Evolutionary conservation across 2,329 filamentous ascomycete genomes (phyloP), one percentile per base, ranked within the genome.

Genomic region (Pseudogymnoascus sp.): DNA sequence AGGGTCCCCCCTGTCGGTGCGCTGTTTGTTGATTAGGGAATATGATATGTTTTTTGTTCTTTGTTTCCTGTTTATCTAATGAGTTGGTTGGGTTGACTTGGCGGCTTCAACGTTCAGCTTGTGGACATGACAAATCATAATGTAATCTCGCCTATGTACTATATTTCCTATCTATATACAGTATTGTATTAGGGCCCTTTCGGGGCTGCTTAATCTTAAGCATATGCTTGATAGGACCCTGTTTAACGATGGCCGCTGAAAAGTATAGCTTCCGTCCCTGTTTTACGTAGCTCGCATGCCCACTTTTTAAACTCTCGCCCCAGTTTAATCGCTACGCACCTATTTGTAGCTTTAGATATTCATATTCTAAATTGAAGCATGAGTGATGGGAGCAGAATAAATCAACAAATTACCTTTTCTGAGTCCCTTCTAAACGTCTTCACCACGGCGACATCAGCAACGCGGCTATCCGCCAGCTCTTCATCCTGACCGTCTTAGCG

Each of bases 21-120:
- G 49, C 49, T 55, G 16, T 55, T 55, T 55, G 49, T 22, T 55
- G 28, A 55, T 55, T 33, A 55, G 49, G 23, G n/a, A 19, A 55
- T 19, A 19, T 55, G 49, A 55, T 55, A 55, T 30, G 25, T 55
- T 12, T 9, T n/a, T 42, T 22, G 22, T n/a, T 28, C 14, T 55
- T 33, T 33, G 28, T 55, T 12, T 55, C 9, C 25, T 33, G 49
- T 55, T 55, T 55, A 55, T 55, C 49, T 55, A 55, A 55, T 55
- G 28, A 4, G 49, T 19, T 55, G 25, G 5, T 19, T 19, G 4
- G 14, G 28, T 55, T 33, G 42, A 49, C 42, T 49, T 49, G 23
- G 23, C 42, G 14, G 25, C 49, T 55, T 33, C 23, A 19, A 7
- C 22, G n/a, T 28, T 14, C 42, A 28, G 14, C 23, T 6, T 28